Evolutionary conservation across 768 basidiomycete genomes (phyloP), one percentile per base, ranked within the genome.

Genomic region (Scleroderma bovista): DNA sequence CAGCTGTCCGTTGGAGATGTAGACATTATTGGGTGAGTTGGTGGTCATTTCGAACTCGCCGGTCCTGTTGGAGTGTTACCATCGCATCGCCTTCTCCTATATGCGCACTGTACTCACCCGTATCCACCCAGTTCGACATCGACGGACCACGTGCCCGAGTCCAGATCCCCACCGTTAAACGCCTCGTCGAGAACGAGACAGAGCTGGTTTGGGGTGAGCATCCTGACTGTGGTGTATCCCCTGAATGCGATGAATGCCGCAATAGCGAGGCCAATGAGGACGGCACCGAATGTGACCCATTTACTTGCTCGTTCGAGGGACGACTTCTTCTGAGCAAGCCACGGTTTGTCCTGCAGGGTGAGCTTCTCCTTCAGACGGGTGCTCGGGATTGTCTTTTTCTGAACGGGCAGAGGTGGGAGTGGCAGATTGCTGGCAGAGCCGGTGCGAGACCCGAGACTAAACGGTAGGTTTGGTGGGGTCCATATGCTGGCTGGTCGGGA

Each of bases 401-500:
- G 64, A 3, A 73, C 59, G 16, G 74, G 75, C 0, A 77, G 70
- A n/a, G 55, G 58, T 16, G 74, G 76, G 0, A 77, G 70, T n/a
- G 55, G 58, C 8, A 55, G 58, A 1, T 60, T 56, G 17, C 63
- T 62, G 51, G 55, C 64, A 31, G 69, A 64, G 20, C 50, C 62
- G 12, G 57, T 64, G 37, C 58, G 65, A 38, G 45, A 64, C 54
- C 53, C 64, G 58, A 53, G 19, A 22, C 40, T 56, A n/a, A 65
- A 45, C 0, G 57, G 56, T 55, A 75, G 73, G 0, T 74, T 60
- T 1, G 83, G 80, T 9, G 84, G 84, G 0, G 77, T 71, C 85
- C 84, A 86, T 0, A 83, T 56, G 13, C 77, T 72, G 4, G 75
- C 67, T 0, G 84, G 83, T n/a, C 85, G 75, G 1, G 81, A 83